Evolutionary conservation across 306 rosid species (phyloP), one percentile per base, ranked within the genome.

Genomic region (Aeschynomene evenia): DNA sequence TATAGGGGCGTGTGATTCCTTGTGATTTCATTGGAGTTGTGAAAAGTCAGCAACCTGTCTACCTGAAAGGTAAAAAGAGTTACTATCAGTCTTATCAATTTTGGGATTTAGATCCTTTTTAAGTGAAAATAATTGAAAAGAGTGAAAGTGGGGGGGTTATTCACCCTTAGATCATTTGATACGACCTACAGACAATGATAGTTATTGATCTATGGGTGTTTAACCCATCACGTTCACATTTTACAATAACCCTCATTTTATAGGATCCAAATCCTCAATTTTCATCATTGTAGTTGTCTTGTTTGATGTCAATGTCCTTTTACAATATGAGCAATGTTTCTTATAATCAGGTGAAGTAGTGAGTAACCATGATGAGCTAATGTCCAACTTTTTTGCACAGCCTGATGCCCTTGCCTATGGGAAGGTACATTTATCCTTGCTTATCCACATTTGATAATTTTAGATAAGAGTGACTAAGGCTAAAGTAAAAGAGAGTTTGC

Each of bases 1-100:
- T 78, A 9, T 77, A 94, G 99, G 99, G 99, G 14, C 99, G 97
- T 36, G 73, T 91, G 65, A 85, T 94, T 83, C 96, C 99, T 54
- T 94, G 99, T 70, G 99, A 94, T 78, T 94, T 94, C 75, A 91
- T 94, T 78, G 97, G 98, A 82, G 81, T 90, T 72, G 84, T 88
- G 78, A 88, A 87, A 80, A 90, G 97, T 79, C 98, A 94, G 84
- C 98, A 94, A 80, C 97, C 98, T 62, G 87, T 94, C 72, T 94
- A 74, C 89, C 80, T 94, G 64, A 91, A 69, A 84, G 98, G 98
- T 94, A 58, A 53, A 48, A 24, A 37, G 46, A n/a, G n/a, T n/a
- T n/a, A n/a, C n/a, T n/a, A n/a, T 28, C 5, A 28, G 31, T 28
- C 3, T 0, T 28, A 28, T 28, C 31, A 28, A 28, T 28, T 28